Evolutionary conservation across 805 yeast species (phyloP), one percentile per base, ranked within the genome.

Genomic region (Lipomyces starkeyi): DNA sequence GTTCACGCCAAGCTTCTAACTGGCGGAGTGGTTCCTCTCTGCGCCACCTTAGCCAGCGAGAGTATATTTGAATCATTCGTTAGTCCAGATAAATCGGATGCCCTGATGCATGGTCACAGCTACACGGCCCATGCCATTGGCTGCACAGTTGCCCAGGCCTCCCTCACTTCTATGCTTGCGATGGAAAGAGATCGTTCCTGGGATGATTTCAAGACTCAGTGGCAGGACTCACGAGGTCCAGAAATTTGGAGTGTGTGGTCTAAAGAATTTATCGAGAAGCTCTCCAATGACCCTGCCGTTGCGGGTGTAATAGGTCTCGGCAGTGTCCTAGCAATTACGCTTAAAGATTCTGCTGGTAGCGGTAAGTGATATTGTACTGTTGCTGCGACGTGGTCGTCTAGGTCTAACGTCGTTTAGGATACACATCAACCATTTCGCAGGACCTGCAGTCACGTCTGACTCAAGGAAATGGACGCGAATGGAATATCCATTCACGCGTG

Each of bases 51-150:
- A 61, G 73, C 76, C 3, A 70, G 73, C 20, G 72, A 74, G 55
- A 27, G 63, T 11, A 73, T 74, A 22, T 74, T 72, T 67, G 62
- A 73, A 53, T 55, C 73, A 3, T 74, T 74, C 61, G 49, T 74
- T 43, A 70, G 74, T 49, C 65, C 59, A 27, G 53, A 62, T 43
- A 74, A 74, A 47, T 71, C 65, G 17, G 76, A 74, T 49, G 76
- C 76, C 20, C 64, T 74, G 49, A 66, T 74, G 4, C 76, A 74
- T 58, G 76, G 76, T 1, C 76, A 74, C 62, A 69, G 74, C 25
- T 74, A 74, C 59, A 74, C 76, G 5, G 76, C 76, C 3, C 75
- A 74, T 53, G 74, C 76, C 14, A 66, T 74, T 20, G 76, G 76
- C 9, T 74, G 76, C 54, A 56, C 63, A 11, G 76, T 74, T 17